Conservation (phyloP, 192 early-diverging fungal species). For the Backusella liffmaniae region DNA sequence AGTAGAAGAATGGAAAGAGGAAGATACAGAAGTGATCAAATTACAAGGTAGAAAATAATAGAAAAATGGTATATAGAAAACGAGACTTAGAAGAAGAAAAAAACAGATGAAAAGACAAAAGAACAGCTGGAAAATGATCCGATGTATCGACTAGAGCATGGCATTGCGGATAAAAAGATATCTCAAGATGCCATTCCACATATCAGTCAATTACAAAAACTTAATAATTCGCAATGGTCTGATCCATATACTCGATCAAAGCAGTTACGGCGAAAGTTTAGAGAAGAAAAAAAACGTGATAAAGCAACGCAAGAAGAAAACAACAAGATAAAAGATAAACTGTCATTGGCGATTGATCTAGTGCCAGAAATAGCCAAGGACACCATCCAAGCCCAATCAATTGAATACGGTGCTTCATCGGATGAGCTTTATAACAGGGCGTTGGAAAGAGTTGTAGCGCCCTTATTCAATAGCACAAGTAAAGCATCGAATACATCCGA, state of each 20-base stretch:
- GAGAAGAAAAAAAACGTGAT: constrained; percentile 62
- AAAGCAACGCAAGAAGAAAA: constrained; percentile 47
- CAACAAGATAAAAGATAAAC: constrained; percentile 53
- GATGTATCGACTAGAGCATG: constrained; percentile 64
- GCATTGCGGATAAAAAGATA: constrained; percentile 47
- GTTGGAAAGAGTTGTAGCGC: neutral
- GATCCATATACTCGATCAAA: constrained; percentile 79
- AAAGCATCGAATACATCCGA: neutral
- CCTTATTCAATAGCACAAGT: neutral
- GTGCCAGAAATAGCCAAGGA: constrained; percentile 54
- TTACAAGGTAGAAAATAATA: constrained; percentile 49
- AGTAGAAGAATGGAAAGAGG: constrained; percentile 69
- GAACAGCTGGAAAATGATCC: constrained; percentile 47
- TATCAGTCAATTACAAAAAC: constrained; percentile 58
- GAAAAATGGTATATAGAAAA: constrained; percentile 9
- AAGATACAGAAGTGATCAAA: constrained; percentile 61
- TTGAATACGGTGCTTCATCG: constrained; percentile 36
- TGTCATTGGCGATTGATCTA: constrained; percentile 58
- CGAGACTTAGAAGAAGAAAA: constrained; percentile 10
- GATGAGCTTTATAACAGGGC: neutral
- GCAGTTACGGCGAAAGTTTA: constrained; percentile 66
- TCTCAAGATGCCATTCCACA: constrained; percentile 44
- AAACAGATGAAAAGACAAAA: constrained; percentile 46
- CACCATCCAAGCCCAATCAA: constrained; percentile 43
- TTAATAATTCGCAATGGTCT: constrained; percentile 73